These are phyloP conservation scores for Taiozyma sp. DNA, from an alignment of 1,139 yeast genomes.

Conservation along the genomic window DNA sequence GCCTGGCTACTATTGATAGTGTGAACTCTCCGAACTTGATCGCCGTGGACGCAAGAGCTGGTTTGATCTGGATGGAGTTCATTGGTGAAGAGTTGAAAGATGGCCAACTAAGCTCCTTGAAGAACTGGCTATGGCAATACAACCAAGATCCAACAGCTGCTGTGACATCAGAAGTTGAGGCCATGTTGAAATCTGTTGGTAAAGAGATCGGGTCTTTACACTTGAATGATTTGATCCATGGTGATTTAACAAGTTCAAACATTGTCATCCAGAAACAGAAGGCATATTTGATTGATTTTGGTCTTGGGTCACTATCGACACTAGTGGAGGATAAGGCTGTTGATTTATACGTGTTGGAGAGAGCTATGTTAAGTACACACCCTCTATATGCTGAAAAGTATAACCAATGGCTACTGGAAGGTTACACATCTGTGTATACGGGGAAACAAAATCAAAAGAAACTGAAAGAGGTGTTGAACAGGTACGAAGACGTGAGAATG, in stretches of 20 bases:
- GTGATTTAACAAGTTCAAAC: conserved; percentile 92
- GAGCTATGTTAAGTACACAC: conserved; percentile 90
- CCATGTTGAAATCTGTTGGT: conserved; percentile 53
- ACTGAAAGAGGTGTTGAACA: conserved; percentile 48
- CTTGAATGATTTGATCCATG: conserved; percentile 77
- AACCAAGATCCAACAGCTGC: conserved; percentile 34
- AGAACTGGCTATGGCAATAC: conserved; percentile 65
- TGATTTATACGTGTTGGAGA: conserved; percentile 86
- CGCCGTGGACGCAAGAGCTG: conserved; percentile 69
- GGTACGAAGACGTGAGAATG: conserved; percentile 78
- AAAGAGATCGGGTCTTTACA: conserved; percentile 67
- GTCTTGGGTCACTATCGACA: conserved; percentile 68
- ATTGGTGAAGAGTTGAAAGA: conserved; percentile 45
- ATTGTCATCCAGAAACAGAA: conserved; percentile 44
- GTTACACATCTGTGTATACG: conserved; percentile 49
- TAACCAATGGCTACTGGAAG: conserved; percentile 66
- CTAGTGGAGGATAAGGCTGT: conserved; percentile 93
- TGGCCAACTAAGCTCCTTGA: conserved; percentile 51
- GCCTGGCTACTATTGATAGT: conserved; percentile 43
- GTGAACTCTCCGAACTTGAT: conserved; percentile 65
- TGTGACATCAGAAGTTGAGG: conserved; percentile 33
- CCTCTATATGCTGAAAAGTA: conserved; percentile 64
- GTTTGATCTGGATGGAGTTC: conserved; percentile 86
- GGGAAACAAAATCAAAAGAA: conserved; percentile 35
- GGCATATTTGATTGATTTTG: conserved; percentile 85